phyloP scores from a whole-genome alignment of 805 yeast genomes.

The Candida boleticola region DNA sequence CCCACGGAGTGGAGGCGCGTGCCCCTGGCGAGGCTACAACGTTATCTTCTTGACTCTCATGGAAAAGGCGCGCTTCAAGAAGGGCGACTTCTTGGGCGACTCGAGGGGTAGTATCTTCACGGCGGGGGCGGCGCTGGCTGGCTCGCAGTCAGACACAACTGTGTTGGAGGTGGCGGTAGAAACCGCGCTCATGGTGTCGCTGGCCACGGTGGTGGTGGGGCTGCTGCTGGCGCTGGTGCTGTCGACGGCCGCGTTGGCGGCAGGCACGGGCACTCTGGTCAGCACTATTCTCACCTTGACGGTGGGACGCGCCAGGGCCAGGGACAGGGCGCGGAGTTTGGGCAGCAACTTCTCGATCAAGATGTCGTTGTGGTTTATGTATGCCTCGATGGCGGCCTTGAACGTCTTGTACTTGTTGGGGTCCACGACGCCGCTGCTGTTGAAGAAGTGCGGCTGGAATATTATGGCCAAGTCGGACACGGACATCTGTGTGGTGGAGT shows the following conservation, averaged over 20 bases:
- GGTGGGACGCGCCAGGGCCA: not conserved
- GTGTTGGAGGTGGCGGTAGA: not conserved
- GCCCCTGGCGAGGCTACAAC: no score
- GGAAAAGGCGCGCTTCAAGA: slow-evolving; percentile 15
- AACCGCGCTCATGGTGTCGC: not conserved
- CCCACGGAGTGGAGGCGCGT: no score
- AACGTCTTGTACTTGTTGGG: not conserved
- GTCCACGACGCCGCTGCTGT: slow-evolving; percentile 11
- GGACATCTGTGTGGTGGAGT: slow-evolving; percentile 26
- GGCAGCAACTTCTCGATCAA: not conserved
- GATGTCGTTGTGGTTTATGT: not conserved
- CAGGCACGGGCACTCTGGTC: not conserved
- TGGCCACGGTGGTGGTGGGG: not conserved
- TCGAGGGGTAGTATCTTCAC: slow-evolving; percentile 1
- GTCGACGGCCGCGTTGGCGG: not conserved
- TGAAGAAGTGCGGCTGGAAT: slow-evolving; percentile 31
- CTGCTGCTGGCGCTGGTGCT: not conserved
- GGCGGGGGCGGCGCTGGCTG: not conserved
- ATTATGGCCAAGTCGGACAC: slow-evolving; percentile 26
- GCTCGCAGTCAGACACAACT: no score
- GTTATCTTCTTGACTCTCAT: slow-evolving; percentile 12
- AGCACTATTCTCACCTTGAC: slow-evolving; percentile 1
- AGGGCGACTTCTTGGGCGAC: slow-evolving; percentile 6
- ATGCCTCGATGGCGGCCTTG: not conserved
- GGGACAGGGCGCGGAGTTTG: not conserved